Evolutionary conservation across 495 filamentous ascomycete genomes (phyloP), one percentile per base, ranked within the genome.

Genomic region (Talaromyces wortmannii): DNA sequence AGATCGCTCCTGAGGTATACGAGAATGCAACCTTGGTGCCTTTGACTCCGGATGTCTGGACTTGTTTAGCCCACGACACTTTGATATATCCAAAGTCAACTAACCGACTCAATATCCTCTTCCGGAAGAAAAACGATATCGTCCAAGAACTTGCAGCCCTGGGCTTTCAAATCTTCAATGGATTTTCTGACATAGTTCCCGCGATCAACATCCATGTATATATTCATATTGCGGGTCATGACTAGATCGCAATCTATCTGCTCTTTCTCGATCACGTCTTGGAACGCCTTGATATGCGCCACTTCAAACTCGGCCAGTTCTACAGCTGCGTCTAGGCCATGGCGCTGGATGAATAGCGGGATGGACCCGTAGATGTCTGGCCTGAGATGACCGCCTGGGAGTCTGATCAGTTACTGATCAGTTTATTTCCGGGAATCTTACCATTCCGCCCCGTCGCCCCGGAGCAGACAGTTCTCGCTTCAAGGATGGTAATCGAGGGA

Each of bases 381-480:
- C 11, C 55, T 7, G 12, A 50, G 29, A 51, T 56, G 55, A 17
- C 55, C 55, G 33, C 55, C 55, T 56, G 30, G 31, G 6, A 44
- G 13, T 52, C 6, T 42, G 4, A 30, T 11, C 45, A 10, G 45
- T n/a, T 29, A 53, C 15, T 0, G 7, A 29, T 42, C 2, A 5
- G 23, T 17, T 29, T 18, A 17, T 16, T 29, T 12, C 13, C 4
- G 13, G 44, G 15, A 42, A 10, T 12, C n/a, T 23, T 45, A 59
- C 57, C 57, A 45, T 59, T 59, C 16, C 86, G 66, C 2, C 87
- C 87, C 10, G 87, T 90, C 33, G 88, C 88, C 6, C 88, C 87
- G 76, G 76, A 88, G 63, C 86, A 89, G 13, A 83, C 85, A 68
- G 89, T 84, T 57, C 87, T 73, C n/a, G 88, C 87, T 67, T 91